Evolutionary conservation across 345 rosid genomes (phyloP).

Genomic region (Rhizophora mangle): DNA sequence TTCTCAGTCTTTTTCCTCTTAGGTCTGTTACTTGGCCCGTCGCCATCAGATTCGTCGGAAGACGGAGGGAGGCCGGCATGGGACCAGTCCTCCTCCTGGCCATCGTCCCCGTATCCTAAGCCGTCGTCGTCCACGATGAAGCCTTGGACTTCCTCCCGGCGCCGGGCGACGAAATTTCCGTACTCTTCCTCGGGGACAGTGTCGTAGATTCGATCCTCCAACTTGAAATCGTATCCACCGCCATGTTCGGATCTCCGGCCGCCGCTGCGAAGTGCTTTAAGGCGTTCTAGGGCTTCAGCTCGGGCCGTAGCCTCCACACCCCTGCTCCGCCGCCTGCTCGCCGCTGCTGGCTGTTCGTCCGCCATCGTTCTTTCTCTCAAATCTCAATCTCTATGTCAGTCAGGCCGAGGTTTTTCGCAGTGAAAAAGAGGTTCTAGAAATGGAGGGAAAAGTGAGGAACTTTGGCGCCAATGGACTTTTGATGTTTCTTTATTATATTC

Average conservation of each 20-base stretch:
- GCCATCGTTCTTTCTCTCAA: conserved; percentile 19
- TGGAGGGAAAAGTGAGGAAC: not conserved
- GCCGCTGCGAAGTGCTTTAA: conserved; percentile 65
- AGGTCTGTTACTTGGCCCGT: conserved; percentile 7
- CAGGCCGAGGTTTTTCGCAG: not conserved
- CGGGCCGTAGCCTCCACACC: conserved; percentile 55
- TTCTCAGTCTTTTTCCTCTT: conserved; percentile 55
- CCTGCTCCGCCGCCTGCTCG: conserved; percentile 48
- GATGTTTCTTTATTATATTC: no score
- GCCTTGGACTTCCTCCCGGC: conserved; percentile 68
- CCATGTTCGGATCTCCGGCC: conserved; percentile 61
- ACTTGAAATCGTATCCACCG: conserved; percentile 55
- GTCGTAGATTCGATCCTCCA: conserved; percentile 74
- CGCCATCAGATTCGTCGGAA: conserved; percentile 65
- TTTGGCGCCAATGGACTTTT: not conserved
- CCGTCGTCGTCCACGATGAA: conserved; percentile 79
- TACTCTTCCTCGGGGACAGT: conserved; percentile 75
- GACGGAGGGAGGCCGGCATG: conserved; percentile 49
- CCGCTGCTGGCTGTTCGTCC: conserved; percentile 44
- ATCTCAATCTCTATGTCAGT: not conserved
- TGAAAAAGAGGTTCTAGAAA: not conserved
- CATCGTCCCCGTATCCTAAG: conserved; percentile 79
- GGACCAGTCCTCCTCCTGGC: conserved; percentile 94
- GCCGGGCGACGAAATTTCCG: conserved; percentile 62
- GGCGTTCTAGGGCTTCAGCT: conserved; percentile 61